These are phyloP conservation scores for Bidens hawaiensis DNA, from an alignment of 140 eudicot genomes.

Conservation along the genomic window DNA sequence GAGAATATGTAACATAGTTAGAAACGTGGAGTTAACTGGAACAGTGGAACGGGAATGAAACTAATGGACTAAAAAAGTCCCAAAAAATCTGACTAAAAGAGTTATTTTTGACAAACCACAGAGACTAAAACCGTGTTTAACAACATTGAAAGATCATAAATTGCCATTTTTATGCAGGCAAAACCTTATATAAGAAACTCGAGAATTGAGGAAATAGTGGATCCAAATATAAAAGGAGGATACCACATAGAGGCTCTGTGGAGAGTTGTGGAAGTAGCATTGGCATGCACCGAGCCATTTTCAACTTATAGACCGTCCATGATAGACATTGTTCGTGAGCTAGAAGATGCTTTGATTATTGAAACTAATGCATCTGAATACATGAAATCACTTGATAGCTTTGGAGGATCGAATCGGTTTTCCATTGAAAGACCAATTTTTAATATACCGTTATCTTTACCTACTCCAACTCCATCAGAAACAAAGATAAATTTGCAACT, in stretches of 20 bases:
- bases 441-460: conserved; percentile 38
- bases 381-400: conserved; percentile 76
- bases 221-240: conserved; percentile 72
- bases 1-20: too few relatives aligned
- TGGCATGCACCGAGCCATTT: conserved; percentile 69
- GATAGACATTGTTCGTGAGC: conserved; percentile 76
- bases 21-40: too few relatives aligned
- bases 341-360: conserved; percentile 78
- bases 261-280: conserved; percentile 88
- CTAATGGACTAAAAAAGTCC: too few relatives aligned
- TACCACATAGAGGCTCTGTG: conserved; percentile 85
- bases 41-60: too few relatives aligned
- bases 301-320: conserved; percentile 67
- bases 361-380: conserved; percentile 81
- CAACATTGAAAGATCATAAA: not conserved
- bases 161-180: conserved; percentile 34
- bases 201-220: conserved; percentile 67
- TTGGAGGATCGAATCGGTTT: conserved; percentile 71
- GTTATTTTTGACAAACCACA: too few relatives aligned
- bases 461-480: conserved; percentile 47
- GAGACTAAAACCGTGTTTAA: too few relatives aligned
- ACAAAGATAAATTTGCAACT: conserved; percentile 45
- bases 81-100: too few relatives aligned
- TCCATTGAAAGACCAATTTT: conserved; percentile 64
- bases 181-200: conserved; percentile 68